Evolutionary conservation across 495 filamentous ascomycete genomes (phyloP), one percentile per base, ranked within the genome.

Genomic region (Niebla homalea): DNA sequence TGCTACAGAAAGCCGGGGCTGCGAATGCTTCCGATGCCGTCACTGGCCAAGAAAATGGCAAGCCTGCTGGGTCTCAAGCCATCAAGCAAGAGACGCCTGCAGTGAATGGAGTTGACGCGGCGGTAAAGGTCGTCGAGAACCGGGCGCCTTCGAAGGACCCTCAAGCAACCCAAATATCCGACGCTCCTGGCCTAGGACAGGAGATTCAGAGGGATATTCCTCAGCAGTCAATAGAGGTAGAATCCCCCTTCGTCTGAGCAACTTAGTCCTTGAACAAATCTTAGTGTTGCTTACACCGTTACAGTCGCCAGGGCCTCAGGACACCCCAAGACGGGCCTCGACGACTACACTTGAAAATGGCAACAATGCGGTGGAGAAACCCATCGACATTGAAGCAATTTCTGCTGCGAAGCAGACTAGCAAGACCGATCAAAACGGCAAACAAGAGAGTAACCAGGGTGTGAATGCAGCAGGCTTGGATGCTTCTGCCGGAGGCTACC

Each of bases 401-500:
- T 42, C 39, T 21, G 50, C 46, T 35, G 51, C 62, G 47, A 63
- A 67, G 29, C 51, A 56, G 15, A 36, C 41, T 18, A 47, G 48
- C 16, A 37, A 53, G 20, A 46, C 53, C 18, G 51, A 47, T 46
- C 51, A 52, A 43, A 16, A 36, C 11, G 36, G 32, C 25, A 22
- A 8, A 36, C 26, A 48, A 18, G 16, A 36, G 12, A 48, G 2
- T 18, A 64, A 64, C 35, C 52, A 60, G 53, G 60, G 48, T 58
- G 65, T 39, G 57, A 65, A 45, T 59, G 69, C 58, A 26, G 64
- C 67, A 55, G 71, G 69, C 32, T 71, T 76, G 49, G 71, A 75
- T 51, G 57, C 63, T 19, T 70, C 64, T 62, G 70, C 67, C 46
- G 74, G 72, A 49, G 71, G 65, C 48, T 84, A 85, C 54, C 67